phyloP scores from a whole-genome alignment of 805 yeast genomes.

The Candida awuae region DNA sequence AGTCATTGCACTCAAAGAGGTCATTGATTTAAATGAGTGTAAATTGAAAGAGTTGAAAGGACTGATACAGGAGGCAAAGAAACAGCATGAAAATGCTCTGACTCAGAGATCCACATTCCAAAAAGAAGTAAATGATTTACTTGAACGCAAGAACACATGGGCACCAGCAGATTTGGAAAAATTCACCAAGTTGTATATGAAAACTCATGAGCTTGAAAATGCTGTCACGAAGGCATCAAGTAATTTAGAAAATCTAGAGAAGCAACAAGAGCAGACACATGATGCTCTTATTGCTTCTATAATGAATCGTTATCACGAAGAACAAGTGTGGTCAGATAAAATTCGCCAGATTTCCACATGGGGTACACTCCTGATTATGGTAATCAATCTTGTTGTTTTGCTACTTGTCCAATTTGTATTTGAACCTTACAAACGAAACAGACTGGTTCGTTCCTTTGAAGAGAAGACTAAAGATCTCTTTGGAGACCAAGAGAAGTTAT shows the following conservation, averaged over 20 bases:
- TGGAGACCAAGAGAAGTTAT: too few species aligned
- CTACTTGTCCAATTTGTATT: slow-evolving; percentile 75
- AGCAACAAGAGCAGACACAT: slow-evolving; percentile 59
- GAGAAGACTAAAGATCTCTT: slow-evolving; percentile 63
- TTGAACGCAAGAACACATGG: slow-evolving; percentile 85
- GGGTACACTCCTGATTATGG: slow-evolving; percentile 92
- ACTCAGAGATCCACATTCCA: slow-evolving; percentile 62
- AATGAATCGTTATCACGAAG: slow-evolving; percentile 86
- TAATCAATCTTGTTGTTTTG: slow-evolving; percentile 70
- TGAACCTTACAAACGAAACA: slow-evolving; percentile 89
- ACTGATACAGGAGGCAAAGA: slow-evolving; percentile 42
- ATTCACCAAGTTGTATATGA: slow-evolving; percentile 73
- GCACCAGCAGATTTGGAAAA: slow-evolving; percentile 66
- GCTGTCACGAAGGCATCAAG: slow-evolving; percentile 45
- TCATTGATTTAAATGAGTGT: slow-evolving; percentile 50
- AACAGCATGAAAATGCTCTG: slow-evolving; percentile 50
- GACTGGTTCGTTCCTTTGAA: slow-evolving; percentile 79
- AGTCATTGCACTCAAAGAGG: slow-evolving; percentile 60
- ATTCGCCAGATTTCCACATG: slow-evolving; percentile 90
- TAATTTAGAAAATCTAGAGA: slow-evolving; percentile 47
- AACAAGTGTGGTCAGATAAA: slow-evolving; percentile 96
- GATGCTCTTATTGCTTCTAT: slow-evolving; percentile 66
- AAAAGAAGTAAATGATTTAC: slow-evolving; percentile 74
- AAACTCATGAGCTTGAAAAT: slow-evolving; percentile 68
- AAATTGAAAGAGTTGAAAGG: slow-evolving; percentile 41